These are phyloP conservation scores for Nemania sp. DNA, from an alignment of 2,329 filamentous ascomycete genomes.

Conservation along the genomic window DNA sequence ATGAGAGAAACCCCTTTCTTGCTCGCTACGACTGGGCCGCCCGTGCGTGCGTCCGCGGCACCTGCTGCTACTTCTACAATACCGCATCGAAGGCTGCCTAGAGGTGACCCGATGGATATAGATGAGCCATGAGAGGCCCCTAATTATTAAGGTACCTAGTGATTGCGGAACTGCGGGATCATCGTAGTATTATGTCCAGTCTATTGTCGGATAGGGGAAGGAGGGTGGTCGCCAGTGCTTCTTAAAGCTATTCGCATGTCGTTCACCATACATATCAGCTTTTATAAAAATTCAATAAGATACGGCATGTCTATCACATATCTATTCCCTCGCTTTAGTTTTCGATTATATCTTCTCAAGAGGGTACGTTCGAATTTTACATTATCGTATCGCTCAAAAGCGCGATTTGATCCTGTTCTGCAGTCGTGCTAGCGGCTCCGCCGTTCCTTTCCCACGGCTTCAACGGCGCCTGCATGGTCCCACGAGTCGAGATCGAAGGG, in stretches of 20 bases:
- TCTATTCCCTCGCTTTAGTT: background rate
- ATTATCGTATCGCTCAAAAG: background rate
- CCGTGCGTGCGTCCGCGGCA: background rate
- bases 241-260: background rate
- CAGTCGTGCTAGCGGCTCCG: background rate
- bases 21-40: constrained; percentile 1
- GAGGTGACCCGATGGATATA: constrained; percentile 23
- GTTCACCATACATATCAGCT: background rate
- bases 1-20: constrained; percentile 8
- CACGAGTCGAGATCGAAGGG: constrained; percentile 47
- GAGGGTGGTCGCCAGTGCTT: background rate
- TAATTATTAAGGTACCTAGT: background rate
- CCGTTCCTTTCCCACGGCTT: constrained; percentile 68
- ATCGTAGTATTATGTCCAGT: background rate
- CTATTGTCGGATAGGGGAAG: background rate
- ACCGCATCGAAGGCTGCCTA: background rate
- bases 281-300: background rate
- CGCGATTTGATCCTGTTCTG: constrained; percentile 4
- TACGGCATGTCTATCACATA: background rate
- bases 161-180: background rate
- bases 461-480: constrained; percentile 39
- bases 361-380: background rate
- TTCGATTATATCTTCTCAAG: background rate
- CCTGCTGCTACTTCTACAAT: background rate
- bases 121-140: constrained; percentile 2